Base-by-base conservation (phyloP, 352 stramenopile genomes). In the Globisporangium parvum region DNA sequence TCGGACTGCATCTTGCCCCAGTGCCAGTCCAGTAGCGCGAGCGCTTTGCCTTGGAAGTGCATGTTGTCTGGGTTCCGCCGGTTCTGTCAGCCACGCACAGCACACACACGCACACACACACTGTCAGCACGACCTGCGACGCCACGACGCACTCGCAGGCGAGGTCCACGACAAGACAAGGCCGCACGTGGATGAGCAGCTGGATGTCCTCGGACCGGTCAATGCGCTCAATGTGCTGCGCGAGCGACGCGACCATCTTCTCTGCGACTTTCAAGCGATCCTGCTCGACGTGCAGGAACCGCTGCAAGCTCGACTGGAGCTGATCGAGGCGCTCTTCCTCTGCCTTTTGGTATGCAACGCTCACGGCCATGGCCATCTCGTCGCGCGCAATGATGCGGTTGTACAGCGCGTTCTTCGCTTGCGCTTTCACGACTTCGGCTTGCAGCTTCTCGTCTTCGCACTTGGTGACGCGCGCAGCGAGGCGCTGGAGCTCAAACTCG, bases 331-430 rank as follows among this genome's bases (percentile, higher is more conserved):
- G 69, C 57, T 94, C 84, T 62, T 94, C 84, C 57, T 94, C 84
- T 2, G 80, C 81, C 52, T 85, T 87, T 46, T 94, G 84, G 58
- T 94, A 92, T 45, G 84, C 84, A 26, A 92, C 81, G 63, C 81
- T 92, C 35, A 94, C 81, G 37, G 84, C 84, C 84, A 94, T 94
- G n/a, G 76, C 80, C 84, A 94, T 94, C 63, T 94, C 84, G 50
- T 94, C 84, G 12, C 84, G 70, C n/a, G 84, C 60, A 23, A 94
- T 73, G 37, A 92, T 92, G 46, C 77, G 72, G 53, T 91, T 84
- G 67, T 91, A 91, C 47, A 94, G 55, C n/a, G 69, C 65, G 50
- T 69, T 88, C 73, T 94, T 94, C 28, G 76, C 70, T 31, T 84
- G 69, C 33, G 67, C 73, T 54, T 80, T 80, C 8, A 55, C 57